phyloP scores from a whole-genome alignment of 306 rosid genomes.

The Lablab purpureus region DNA sequence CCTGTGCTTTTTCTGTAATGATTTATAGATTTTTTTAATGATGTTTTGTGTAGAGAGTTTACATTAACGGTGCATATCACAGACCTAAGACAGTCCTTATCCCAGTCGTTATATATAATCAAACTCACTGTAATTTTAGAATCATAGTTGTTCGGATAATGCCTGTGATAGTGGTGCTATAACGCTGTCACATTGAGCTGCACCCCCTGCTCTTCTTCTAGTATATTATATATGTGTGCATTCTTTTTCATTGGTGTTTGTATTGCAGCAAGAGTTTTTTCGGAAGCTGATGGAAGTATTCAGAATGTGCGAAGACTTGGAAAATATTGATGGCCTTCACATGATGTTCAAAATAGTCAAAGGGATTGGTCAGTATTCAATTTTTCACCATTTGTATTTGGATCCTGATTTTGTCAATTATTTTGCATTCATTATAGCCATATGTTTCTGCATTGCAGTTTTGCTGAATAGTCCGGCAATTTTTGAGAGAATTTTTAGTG shows the following conservation, averaged over 20 bases:
- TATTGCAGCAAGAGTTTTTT: slow-evolving; percentile 81
- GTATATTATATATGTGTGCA: background rate
- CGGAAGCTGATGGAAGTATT: slow-evolving; percentile 83
- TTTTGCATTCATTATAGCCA: slow-evolving; percentile 34
- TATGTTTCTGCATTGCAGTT: slow-evolving; percentile 63
- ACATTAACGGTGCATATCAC: slow-evolving; percentile 16
- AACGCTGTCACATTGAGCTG: background rate
- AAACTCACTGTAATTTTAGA: slow-evolving; percentile 24
- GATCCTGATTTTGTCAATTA: slow-evolving; percentile 24
- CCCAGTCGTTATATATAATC: background rate
- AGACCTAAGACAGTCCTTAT: slow-evolving; percentile 12
- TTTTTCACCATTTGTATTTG: slow-evolving; percentile 30
- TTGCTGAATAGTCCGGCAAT: slow-evolving; percentile 81
- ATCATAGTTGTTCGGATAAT: background rate
- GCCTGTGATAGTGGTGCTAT: background rate
- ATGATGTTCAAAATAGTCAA: slow-evolving; percentile 90
- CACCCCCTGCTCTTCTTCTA: background rate
- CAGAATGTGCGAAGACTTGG: slow-evolving; percentile 79
- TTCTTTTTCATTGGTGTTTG: slow-evolving; percentile 27
- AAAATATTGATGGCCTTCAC: slow-evolving; percentile 86
- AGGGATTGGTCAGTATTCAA: slow-evolving; percentile 83
- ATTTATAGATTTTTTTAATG: slow-evolving; percentile 4
- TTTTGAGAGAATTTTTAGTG: slow-evolving; percentile 87
- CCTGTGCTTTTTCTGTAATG: background rate
- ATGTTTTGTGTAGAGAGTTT: background rate